phyloP scores from a whole-genome alignment of 345 rosid species.

The Citropsis articulata region DNA sequence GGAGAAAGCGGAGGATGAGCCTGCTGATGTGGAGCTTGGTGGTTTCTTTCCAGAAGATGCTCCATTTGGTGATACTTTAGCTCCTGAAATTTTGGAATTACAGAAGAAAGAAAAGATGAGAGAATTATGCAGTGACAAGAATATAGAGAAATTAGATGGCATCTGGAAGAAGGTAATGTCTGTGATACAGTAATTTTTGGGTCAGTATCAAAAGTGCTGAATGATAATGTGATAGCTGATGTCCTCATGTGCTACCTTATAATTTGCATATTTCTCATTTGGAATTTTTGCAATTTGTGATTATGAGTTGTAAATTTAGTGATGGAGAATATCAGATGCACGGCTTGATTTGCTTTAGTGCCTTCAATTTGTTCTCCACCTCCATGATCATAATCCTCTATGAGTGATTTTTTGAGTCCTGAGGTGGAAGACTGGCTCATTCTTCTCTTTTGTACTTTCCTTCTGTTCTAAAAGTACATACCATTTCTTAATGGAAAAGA shows the following conservation, averaged over 20 bases:
- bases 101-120: slow-evolving; percentile 69
- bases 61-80: slow-evolving; percentile 31
- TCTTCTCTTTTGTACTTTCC: neutral
- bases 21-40: slow-evolving; percentile 66
- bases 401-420: neutral
- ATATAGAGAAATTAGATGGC: slow-evolving; percentile 70
- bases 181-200: slow-evolving; percentile 13
- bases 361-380: neutral
- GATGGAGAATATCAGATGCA: neutral
- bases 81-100: slow-evolving; percentile 52
- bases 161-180: slow-evolving; percentile 88
- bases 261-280: neutral
- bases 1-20: slow-evolving; percentile 36
- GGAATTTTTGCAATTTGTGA: neutral
- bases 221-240: neutral
- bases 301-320: neutral
- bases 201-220: neutral
- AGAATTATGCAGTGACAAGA: slow-evolving; percentile 57
- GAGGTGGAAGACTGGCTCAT: neutral
- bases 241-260: neutral
- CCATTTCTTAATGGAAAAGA: neutral
- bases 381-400: neutral
- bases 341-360: neutral
- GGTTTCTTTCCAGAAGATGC: slow-evolving; percentile 58
- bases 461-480: neutral